Evolutionary conservation across 2,329 filamentous ascomycete species (phyloP).

Genomic region (Elsinoe arachidis): DNA sequence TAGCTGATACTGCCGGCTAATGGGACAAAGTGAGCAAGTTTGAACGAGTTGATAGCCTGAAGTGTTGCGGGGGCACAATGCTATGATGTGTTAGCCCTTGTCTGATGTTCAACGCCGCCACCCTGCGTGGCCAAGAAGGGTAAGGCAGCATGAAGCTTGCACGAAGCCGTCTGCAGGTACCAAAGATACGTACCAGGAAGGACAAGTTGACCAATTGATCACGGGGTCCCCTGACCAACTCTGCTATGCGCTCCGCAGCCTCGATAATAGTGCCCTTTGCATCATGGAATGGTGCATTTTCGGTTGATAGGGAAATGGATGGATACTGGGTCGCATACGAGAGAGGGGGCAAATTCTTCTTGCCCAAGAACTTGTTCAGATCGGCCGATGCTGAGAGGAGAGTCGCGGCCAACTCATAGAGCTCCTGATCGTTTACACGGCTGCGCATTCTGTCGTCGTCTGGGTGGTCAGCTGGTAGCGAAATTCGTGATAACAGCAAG

Average conservation of each 20-base stretch:
- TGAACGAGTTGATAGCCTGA: conserved; percentile 12
- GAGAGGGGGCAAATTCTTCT: conserved; percentile 6
- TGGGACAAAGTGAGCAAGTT: conserved; percentile 10
- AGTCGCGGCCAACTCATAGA: conserved; percentile 13
- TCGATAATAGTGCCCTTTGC: conserved; percentile 13
- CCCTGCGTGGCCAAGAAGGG: conserved; percentile 8
- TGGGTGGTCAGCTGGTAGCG: not conserved
- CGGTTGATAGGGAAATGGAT: conserved; percentile 11
- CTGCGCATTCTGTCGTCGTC: conserved; percentile 9
- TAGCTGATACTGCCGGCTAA: conserved; percentile 11
- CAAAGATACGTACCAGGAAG: conserved; percentile 10
- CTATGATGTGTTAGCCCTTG: conserved; percentile 4
- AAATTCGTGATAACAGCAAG: conserved; percentile 1
- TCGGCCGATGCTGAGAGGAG: conserved; percentile 13
- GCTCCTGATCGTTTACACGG: conserved; percentile 11
- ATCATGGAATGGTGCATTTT: conserved; percentile 14
- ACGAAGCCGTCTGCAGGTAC: not conserved
- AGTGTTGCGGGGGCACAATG: conserved; percentile 14
- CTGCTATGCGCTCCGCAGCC: conserved; percentile 13
- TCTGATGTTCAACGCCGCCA: not conserved
- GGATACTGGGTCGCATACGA: conserved; percentile 11
- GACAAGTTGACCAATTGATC: conserved; percentile 12
- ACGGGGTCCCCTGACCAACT: conserved; percentile 13
- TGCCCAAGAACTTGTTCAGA: conserved; percentile 13
- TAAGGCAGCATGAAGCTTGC: conserved; percentile 7